Base-by-base conservation (phyloP, 2,329 filamentous ascomycete genomes). In the Alternaria novae-zelandiae region DNA sequence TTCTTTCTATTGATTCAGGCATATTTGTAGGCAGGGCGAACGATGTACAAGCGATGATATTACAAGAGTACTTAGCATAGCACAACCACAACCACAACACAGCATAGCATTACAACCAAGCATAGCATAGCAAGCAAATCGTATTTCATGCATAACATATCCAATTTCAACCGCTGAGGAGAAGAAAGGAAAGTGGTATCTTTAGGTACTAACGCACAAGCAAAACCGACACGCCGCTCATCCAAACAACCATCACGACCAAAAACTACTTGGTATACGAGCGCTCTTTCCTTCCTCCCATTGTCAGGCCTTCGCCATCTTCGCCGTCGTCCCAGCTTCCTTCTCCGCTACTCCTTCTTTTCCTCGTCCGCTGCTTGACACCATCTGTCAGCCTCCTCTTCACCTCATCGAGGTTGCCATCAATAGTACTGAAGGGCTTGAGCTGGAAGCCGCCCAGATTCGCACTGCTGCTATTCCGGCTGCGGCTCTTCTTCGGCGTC, bases 311-410 rank as follows among this genome's bases (percentile, higher is more conserved):
- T 44, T 74, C 73, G 1, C 30, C 61, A n/a, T 75, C 74, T 25
- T 66, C 67, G 15, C 66, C 77, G 46, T 68, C 66, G 15, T 65
- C 63, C 54, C 63, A 66, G 6, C 68, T 72, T 6, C 68, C 75
- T 41, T 72, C 72, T 3, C 51, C 72, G 20, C 74, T 78, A 57
- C 75, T 78, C 54, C 85, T 84, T 59, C 85, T 80, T 69, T 91
- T 85, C 67, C 82, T 85, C 76, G 90, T 90, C n/a, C 92, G 83
- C 78, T 94, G 90, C 70, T 86, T 84, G 92, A 98, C 97, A 5
- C 93, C 93, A 70, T 90, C 91, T 57, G 92, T 87, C 70, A 98
- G 94, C 83, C 91, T 93, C 79, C 88, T 88, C 75, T 88, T 94
- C 3, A 97, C 93, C 80, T 96, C 91, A 59, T 95, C 91, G 65